A percentile compares a stretch with the other conserved stretches of the same genome.
These are phyloP conservation scores for Anastatica hierochuntica DNA, from an alignment of 345 rosid species.

Conservation along the genomic window DNA sequence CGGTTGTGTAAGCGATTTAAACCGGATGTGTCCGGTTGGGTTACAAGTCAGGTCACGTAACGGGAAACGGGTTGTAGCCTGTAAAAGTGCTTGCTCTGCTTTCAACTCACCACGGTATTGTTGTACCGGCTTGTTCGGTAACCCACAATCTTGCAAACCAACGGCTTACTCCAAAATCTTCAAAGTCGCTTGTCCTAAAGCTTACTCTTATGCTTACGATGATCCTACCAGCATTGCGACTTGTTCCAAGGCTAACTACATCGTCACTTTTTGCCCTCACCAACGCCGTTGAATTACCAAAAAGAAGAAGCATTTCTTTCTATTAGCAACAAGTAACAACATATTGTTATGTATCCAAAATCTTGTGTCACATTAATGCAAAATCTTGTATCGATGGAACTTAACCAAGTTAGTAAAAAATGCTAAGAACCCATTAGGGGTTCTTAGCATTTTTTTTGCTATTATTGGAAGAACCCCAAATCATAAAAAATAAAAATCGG, in stretches of 20 bases:
- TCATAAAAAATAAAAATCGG: too few relatives aligned
- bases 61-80: constrained; percentile 59
- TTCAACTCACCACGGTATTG: constrained; percentile 86
- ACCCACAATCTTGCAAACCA: constrained; percentile 72
- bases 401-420: too few relatives aligned
- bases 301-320: too few relatives aligned
- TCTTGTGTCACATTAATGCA: too few relatives aligned
- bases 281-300: constrained; percentile 24
- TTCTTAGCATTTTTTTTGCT: too few relatives aligned
- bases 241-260: constrained; percentile 58
- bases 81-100: constrained; percentile 87
- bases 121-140: constrained; percentile 78
- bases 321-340: too few relatives aligned
- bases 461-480: too few relatives aligned
- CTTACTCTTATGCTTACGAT: constrained; percentile 87
- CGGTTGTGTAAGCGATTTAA: constrained; percentile 78
- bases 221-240: constrained; percentile 91
- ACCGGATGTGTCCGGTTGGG: constrained; percentile 72
- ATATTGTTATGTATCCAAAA: too few relatives aligned
- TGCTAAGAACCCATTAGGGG: too few relatives aligned
- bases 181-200: constrained; percentile 87
- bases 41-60: constrained; percentile 62
- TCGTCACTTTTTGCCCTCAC: constrained; percentile 81
- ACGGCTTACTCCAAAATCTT: constrained; percentile 84
- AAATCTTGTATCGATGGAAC: too few relatives aligned